These are phyloP conservation scores for Artemisia argyi DNA, from an alignment of 129 eudicot genomes.

Conservation along the genomic window DNA sequence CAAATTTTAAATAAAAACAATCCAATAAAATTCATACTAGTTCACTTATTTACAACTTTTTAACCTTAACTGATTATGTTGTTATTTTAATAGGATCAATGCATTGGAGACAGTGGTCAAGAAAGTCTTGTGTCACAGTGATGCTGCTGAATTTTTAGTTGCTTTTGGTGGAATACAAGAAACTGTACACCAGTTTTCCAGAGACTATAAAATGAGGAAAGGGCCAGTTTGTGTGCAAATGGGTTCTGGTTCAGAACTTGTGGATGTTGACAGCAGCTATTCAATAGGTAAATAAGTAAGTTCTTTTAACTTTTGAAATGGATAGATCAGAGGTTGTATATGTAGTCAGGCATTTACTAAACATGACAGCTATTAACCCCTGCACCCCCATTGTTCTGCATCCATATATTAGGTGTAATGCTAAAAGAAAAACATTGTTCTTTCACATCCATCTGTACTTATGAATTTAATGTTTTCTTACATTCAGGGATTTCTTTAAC, in stretches of 20 bases:
- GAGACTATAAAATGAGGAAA: conserved; percentile 45
- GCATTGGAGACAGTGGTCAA: conserved; percentile 77
- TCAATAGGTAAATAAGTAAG: conserved; percentile 13
- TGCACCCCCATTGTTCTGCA: conserved; percentile 19
- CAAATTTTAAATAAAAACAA: not conserved
- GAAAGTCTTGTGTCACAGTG: conserved; percentile 68
- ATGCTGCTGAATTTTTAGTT: conserved; percentile 83
- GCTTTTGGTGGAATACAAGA: conserved; percentile 80
- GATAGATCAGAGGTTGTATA: conserved; percentile 24
- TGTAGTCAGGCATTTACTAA: conserved; percentile 22
- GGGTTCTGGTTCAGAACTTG: conserved; percentile 27
- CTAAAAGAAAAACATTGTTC: conserved; percentile 10
- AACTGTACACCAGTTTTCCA: conserved; percentile 59
- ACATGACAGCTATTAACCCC: conserved; percentile 24
- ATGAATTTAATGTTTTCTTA: conserved; percentile 2
- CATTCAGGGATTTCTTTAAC: not conserved
- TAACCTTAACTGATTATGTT: not conserved
- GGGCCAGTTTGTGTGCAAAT: conserved; percentile 51
- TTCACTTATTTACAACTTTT: not conserved
- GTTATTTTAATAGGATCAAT: conserved; percentile 49
- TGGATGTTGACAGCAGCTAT: conserved; percentile 26
- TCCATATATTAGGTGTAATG: conserved; percentile 26
- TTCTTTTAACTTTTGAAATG: conserved; percentile 14
- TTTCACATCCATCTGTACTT: conserved; percentile 25
- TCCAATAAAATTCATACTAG: not conserved